Base-by-base conservation (phyloP, 2,329 filamentous ascomycete species). In the Trichophyton mentagrophytes region DNA sequence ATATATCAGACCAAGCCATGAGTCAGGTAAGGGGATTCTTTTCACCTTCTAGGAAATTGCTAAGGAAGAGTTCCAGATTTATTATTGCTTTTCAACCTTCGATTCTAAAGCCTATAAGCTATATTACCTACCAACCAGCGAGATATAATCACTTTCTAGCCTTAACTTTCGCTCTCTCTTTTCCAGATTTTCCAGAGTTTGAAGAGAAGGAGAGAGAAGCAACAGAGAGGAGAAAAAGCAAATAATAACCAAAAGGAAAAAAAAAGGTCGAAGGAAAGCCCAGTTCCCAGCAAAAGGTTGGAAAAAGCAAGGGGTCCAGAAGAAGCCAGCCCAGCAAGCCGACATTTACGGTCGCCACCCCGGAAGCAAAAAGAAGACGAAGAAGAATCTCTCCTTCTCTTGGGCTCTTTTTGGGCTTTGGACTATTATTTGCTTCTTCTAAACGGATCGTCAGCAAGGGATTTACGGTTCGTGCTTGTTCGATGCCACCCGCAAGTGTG, bases 401-500 rank as follows among this genome's bases (percentile, higher is more conserved):
- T 44, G 33, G 33, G n/a, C 46, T 27, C 17, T 27, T 49, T 49
- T n/a, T 22, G 17, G 17, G 46, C 46, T 27, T 44, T 44, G 15
- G 3, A n/a, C 40, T 44, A 6, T 13, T 38, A 6, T 20, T 44
- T 44, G 40, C 40, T 44, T 44, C n/a, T 44, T 44, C 40, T n/a
- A 44, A 44, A 44, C 40, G 11, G 49, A 53, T 53, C 49, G 49
- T 15, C 49, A 53, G 49, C 17, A 53, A 33, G 49, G 49, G 27
- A 30, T 53, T 53, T 53, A 53, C 49, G 25, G 22, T 53, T 53
- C 33, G 49, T 53, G 49, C 49, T 53, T 53, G 47, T 53, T 53
- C 47, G 49, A 20, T 53, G 49, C 49, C 49, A 53, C 49, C 49
- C 49, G 49, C 49, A 53, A 53, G 22, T 53, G 49, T 53, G 49